These are phyloP conservation scores for Acacia melanoxylon DNA, from an alignment of 306 rosid species.

Conservation along the genomic window DNA sequence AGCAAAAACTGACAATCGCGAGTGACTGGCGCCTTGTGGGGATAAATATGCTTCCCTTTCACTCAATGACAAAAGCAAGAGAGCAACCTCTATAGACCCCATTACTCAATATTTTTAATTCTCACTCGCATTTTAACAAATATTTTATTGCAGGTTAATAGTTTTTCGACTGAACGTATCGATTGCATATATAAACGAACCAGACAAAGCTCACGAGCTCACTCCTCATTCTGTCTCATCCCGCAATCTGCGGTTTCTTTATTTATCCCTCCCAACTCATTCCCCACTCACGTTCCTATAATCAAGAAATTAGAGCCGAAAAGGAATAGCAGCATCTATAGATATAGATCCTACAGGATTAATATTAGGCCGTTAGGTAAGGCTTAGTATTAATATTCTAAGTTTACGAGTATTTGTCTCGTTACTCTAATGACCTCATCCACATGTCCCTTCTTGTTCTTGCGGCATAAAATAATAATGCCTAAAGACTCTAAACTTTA, in stretches of 20 bases:
- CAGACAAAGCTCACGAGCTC: background rate
- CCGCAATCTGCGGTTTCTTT: background rate
- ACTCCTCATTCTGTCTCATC: background rate
- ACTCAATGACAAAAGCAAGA: background rate
- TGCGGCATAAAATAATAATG: constrained; percentile 35
- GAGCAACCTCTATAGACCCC: background rate
- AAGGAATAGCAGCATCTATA: constrained; percentile 5
- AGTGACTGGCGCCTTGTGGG: background rate
- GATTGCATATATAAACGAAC: background rate
- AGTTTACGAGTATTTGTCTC: constrained; percentile 29
- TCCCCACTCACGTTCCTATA: background rate
- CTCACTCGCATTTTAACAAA: constrained; percentile 7
- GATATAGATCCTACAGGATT: background rate
- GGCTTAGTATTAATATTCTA: background rate
- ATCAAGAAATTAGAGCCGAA: background rate
- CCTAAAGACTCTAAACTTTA: background rate
- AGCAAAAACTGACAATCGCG: background rate
- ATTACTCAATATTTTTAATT: background rate
- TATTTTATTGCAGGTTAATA: background rate
- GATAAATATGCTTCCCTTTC: background rate
- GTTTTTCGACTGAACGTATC: background rate
- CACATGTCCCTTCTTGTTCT: constrained; percentile 57
- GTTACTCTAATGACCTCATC: constrained; percentile 27
- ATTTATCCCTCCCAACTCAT: background rate
- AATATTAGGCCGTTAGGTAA: background rate